Percentiles rank a stretch among this genome's conserved stretches.
Conservation (phyloP, 2,329 filamentous ascomycete genomes). For the Verticillium dahliae region DNA sequence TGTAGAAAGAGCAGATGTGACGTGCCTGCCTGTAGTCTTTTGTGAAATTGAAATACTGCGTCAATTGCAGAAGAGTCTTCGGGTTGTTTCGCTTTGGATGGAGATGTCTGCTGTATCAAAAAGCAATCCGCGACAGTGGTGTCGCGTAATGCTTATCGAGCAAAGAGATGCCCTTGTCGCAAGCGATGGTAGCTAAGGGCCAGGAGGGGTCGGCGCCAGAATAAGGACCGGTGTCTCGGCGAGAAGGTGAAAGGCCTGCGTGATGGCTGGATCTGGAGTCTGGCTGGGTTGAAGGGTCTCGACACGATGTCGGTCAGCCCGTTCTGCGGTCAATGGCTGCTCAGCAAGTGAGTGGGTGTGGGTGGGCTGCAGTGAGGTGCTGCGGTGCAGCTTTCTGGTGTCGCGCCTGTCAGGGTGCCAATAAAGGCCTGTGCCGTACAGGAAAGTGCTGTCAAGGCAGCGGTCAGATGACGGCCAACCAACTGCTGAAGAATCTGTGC, state of each 20-base stretch:
- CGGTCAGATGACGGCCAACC: neutral
- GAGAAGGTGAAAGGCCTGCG: neutral
- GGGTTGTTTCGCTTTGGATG: neutral
- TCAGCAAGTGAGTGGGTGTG: neutral
- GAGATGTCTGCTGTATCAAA: neutral
- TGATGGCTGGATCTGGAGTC: neutral
- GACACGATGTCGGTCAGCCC: neutral
- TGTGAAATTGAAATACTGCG: neutral
- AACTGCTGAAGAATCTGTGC: neutral
- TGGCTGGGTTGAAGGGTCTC: neutral
- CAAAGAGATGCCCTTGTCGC: neutral
- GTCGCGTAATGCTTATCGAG: neutral
- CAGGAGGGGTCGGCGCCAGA: neutral
- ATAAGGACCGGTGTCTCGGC: neutral
- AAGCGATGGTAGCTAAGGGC: neutral
- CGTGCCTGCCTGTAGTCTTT: neutral
- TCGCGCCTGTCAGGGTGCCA: neutral
- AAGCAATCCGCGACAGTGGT: neutral
- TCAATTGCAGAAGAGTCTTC: neutral
- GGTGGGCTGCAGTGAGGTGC: neutral
- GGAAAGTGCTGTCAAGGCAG: neutral
- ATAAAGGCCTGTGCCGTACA: neutral
- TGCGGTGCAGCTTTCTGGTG: neutral
- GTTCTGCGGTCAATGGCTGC: neutral
- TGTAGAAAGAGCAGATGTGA: neutral